A percentile compares a stretch with the other conserved stretches of the same genome.
Conservation (phyloP, 2,329 filamentous ascomycete species). For the Nigrograna mackinnonii region DNA sequence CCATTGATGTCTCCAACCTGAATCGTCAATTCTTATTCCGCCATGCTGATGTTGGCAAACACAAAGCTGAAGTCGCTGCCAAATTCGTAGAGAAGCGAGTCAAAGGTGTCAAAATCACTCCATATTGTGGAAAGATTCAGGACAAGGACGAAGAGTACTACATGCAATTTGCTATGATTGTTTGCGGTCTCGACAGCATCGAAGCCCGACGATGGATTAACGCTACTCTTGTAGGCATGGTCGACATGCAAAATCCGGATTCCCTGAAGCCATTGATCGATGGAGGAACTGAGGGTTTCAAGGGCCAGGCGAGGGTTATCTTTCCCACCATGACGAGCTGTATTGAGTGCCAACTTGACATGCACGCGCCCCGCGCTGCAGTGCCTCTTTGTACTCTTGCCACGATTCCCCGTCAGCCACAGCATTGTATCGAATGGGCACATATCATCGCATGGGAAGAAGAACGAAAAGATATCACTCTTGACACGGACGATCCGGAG, state of each 20-base stretch:
- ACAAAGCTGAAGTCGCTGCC: constrained; percentile 91
- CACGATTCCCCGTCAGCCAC: constrained; percentile 92
- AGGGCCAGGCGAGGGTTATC: constrained; percentile 92
- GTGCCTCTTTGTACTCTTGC: constrained; percentile 96
- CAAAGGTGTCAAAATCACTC: constrained; percentile 87
- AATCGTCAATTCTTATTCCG: constrained; percentile 98
- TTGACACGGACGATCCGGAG: constrained; percentile 95
- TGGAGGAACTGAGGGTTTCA: constrained; percentile 97
- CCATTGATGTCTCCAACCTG: constrained; percentile 96
- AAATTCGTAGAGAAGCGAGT: constrained; percentile 89
- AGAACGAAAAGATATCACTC: constrained; percentile 68
- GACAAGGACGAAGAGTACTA: constrained; percentile 97
- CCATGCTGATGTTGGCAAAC: constrained; percentile 85
- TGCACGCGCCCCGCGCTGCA: constrained; percentile 96
- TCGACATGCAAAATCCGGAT: constrained; percentile 81
- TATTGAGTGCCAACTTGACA: constrained; percentile 97
- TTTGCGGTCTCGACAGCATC: constrained; percentile 95
- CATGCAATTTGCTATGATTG: constrained; percentile 91
- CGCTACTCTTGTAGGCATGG: constrained; percentile 86
- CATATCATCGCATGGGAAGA: constrained; percentile 96
- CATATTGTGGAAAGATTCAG: constrained; percentile 93
- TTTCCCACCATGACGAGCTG: constrained; percentile 91
- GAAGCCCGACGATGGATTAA: constrained; percentile 99
- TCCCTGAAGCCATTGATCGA: constrained; percentile 92
- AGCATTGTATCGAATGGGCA: constrained; percentile 99